Conservation (phyloP, 169 alveolate genomes). For the Theileria luwenshuni region DNA sequence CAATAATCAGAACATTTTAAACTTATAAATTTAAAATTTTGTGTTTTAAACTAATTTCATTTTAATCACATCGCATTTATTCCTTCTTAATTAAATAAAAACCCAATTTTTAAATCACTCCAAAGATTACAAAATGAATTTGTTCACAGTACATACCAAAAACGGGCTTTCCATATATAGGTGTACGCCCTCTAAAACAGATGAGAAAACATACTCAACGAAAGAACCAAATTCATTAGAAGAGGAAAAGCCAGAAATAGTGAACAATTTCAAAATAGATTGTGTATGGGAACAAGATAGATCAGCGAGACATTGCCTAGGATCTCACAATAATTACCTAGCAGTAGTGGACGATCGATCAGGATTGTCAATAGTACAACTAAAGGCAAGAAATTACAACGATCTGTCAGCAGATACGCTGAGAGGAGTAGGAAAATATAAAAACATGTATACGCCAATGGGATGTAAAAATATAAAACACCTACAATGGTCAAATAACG, state of each 20-base stretch:
- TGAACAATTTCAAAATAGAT: slow-evolving; percentile 6
- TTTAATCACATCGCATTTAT: slow-evolving; percentile 8
- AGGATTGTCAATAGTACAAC: slow-evolving; percentile 57
- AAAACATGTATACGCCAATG: slow-evolving; percentile 61
- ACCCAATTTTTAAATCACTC: neutral
- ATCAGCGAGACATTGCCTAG: slow-evolving; percentile 43
- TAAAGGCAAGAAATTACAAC: slow-evolving; percentile 15
- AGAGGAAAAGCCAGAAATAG: slow-evolving; percentile 24
- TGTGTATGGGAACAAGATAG: slow-evolving; percentile 60
- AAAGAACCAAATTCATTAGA: slow-evolving; percentile 10
- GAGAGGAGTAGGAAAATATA: slow-evolving; percentile 67
- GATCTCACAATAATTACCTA: slow-evolving; percentile 55
- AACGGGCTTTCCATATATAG: slow-evolving; percentile 56
- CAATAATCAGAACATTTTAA: too few relatives aligned
- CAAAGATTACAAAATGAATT: slow-evolving; percentile 20
- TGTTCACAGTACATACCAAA: slow-evolving; percentile 63
- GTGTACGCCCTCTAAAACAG: slow-evolving; percentile 21
- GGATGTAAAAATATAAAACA: slow-evolving; percentile 68
- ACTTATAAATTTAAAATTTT: too few relatives aligned
- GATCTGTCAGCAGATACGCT: slow-evolving; percentile 57
- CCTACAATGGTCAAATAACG: slow-evolving; percentile 68
- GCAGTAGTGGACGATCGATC: slow-evolving; percentile 64
- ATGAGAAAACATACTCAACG: slow-evolving; percentile 5
- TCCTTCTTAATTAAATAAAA: neutral
- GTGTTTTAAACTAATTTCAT: neutral